Conservation (phyloP, 208 protist genomes). For the Leishmania lainsoni region DNA sequence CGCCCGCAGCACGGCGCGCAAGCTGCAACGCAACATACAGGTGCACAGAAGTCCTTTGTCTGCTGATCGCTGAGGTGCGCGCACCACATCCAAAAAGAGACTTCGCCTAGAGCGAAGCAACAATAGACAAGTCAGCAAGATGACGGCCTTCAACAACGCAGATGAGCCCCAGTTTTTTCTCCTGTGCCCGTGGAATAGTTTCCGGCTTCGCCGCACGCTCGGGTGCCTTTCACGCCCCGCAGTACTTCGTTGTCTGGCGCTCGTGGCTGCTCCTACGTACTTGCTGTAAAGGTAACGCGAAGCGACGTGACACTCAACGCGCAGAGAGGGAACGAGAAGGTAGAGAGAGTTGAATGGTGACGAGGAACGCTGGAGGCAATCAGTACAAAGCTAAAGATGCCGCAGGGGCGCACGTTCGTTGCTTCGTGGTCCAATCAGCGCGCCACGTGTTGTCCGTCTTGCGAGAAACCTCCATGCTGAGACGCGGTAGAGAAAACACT, state of each 20-base stretch:
- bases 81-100: neutral
- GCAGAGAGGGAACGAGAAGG: no score
- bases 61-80: neutral
- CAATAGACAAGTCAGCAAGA: neutral
- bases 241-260: neutral
- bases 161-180: neutral
- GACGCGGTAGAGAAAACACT: neutral
- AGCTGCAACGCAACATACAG: constrained; percentile 18
- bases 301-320: no score
- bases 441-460: neutral
- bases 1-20: constrained; percentile 17
- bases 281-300: neutral
- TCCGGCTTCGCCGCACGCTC: neutral
- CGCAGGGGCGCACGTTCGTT: neutral
- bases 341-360: neutral
- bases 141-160: neutral
- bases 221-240: neutral
- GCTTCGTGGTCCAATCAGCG: neutral
- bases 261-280: neutral
- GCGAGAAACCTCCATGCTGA: neutral
- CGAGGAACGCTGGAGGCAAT: neutral
- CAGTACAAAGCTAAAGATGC: neutral
- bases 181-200: neutral
- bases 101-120: neutral
- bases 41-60: neutral